Base-by-base conservation (phyloP, 352 stramenopile species). In the Phytophthora meadii region DNA sequence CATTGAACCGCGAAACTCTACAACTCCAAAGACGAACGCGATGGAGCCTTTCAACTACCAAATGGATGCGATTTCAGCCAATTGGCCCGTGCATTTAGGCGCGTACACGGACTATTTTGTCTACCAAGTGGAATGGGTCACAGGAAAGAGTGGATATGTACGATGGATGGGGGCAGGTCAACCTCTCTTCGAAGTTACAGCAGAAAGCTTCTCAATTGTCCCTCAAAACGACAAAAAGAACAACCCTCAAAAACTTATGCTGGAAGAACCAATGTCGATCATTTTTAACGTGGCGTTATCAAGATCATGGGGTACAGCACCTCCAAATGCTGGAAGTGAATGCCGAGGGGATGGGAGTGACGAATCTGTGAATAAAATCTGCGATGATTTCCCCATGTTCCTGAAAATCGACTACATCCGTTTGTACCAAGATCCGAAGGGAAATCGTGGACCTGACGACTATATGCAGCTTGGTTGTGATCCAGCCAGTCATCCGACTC, bases 321-420 rank as follows among this genome's bases (percentile, higher is more conserved):
- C 78, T 1, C 78, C 78, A 0, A 85, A 87, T 48, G 14, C 74
- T 8, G 61, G 67, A 4, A 54, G 39, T 3, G 39, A 66, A 15
- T 82, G 78, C 30, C 61, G 62, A 3, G 62, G 74, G 0, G 64
- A 77, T 22, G 70, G 66, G 6, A 46, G 28, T 0, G 61, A 81
- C 39, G 24, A 67, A 17, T 28, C 41, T 11, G 28, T 49, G 11
- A 83, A 83, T 39, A 52, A 52, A 40, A 83, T 87, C 25, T 87
- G 78, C 55, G 74, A 77, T 25, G 49, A 48, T 2, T 84, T 87
- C 61, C 78, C 78, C 0, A 66, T 87, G 70, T 82, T 58, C 41
- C 14, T 96, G 55, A 86, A 88, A 42, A 86, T 97, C 49, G 91
- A 97, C 76, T 90, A 87, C 57, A 84, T 97, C 17, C 82, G 89